Evolutionary conservation across 2,329 filamentous ascomycete species (phyloP).

Genomic region (Penicillium expansum): DNA sequence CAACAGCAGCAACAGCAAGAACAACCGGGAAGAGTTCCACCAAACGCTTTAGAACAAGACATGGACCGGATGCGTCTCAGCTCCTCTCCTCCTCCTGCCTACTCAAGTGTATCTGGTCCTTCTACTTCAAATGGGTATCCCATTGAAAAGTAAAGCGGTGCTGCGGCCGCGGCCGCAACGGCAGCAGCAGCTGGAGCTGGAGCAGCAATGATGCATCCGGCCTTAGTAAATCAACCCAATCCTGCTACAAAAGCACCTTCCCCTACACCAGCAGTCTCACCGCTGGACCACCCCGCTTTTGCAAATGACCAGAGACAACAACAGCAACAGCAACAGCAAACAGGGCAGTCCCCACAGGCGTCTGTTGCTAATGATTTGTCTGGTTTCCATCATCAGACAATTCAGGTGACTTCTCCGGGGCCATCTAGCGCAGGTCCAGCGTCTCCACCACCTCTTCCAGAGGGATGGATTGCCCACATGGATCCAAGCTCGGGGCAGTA

Average conservation of each 20-base stretch:
- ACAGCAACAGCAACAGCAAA: constrained; percentile 38
- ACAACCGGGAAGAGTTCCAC: constrained; percentile 47
- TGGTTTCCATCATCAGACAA: constrained; percentile 23
- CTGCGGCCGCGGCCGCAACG: constrained; percentile 23
- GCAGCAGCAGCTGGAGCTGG: constrained; percentile 9
- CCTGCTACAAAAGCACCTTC: constrained; percentile 23
- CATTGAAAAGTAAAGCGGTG: constrained; percentile 69
- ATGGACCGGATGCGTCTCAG: constrained; percentile 77
- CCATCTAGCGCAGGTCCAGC: constrained; percentile 59
- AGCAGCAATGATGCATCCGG: constrained; percentile 25
- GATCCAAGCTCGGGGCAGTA: constrained; percentile 96
- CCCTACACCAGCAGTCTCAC: constrained; percentile 34
- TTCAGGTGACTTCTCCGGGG: constrained; percentile 34
- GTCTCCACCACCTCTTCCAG: constrained; percentile 87
- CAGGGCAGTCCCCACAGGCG: constrained; percentile 41
- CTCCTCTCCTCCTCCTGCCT: constrained; percentile 89
- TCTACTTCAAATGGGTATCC: constrained; percentile 61
- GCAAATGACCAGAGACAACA: constrained; percentile 71
- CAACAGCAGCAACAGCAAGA: constrained; percentile 20
- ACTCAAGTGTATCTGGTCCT: constrained; percentile 68
- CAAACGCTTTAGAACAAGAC: constrained; percentile 78
- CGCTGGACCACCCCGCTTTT: constrained; percentile 76
- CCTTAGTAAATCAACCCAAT: constrained; percentile 21
- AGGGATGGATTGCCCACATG: constrained; percentile 97
- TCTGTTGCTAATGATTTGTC: constrained; percentile 30